Evolutionary conservation across 2,329 filamentous ascomycete genomes (phyloP).

Genomic region (Zymoseptoria brevis): DNA sequence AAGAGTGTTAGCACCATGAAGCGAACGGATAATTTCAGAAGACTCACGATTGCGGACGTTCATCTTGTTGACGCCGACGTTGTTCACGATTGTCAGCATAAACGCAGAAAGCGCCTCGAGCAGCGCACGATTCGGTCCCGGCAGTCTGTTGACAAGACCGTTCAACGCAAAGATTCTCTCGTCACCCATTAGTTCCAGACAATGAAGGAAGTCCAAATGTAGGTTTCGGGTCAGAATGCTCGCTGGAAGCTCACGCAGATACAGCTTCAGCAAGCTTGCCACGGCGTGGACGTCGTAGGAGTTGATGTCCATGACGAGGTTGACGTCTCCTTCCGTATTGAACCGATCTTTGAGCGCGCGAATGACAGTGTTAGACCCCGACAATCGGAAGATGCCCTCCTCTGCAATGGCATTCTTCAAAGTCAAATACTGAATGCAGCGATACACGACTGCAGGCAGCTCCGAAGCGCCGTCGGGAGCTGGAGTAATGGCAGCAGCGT

Average conservation of each 20-base stretch:
- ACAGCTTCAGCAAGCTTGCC: conserved; percentile 86
- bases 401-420: conserved; percentile 72
- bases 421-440: conserved; percentile 88
- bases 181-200: conserved; percentile 61
- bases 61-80: conserved; percentile 92
- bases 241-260: conserved; percentile 82
- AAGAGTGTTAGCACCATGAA: conserved; percentile 12
- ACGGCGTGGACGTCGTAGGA: conserved; percentile 96
- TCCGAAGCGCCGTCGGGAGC: conserved; percentile 66
- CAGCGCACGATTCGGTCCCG: conserved; percentile 70
- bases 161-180: conserved; percentile 68
- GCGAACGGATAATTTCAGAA: not conserved
- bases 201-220: conserved; percentile 74
- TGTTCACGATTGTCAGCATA: conserved; percentile 85
- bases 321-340: conserved; percentile 85
- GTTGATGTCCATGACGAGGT: conserved; percentile 67
- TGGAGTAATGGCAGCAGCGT: conserved; percentile 75
- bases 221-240: conserved; percentile 87
- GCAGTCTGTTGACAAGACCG: conserved; percentile 70
- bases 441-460: conserved; percentile 86
- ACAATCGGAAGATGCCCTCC: conserved; percentile 93
- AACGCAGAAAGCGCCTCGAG: conserved; percentile 81
- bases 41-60: conserved; percentile 68
- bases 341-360: conserved; percentile 86
- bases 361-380: conserved; percentile 93